Base-by-base conservation (phyloP, 1,139 yeast species). In the Lodderomyces elongisporus region DNA sequence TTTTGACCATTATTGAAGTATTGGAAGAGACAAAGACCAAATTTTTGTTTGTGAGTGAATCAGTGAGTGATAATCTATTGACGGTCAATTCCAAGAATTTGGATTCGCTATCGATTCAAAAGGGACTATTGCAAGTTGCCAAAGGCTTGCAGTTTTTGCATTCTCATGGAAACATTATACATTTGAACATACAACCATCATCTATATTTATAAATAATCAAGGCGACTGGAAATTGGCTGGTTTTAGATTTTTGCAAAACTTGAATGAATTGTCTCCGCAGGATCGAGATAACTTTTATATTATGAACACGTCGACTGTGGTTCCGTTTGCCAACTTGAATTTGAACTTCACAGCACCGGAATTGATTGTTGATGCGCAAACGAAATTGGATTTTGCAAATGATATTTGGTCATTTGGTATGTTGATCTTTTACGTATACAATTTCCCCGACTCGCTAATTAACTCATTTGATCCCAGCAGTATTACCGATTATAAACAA, bases 141-240 rank as follows among this genome's bases (percentile, higher is more conserved):
- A 82, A 82, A 42, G 95, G 89, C 1, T 56, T 91, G 28, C 81
- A 82, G 43, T 91, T 91, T 49, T 68, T 91, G 30, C 96, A 91
- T 54, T 74, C 76, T 40, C 74, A 77, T 38, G 85, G 95, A 17
- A 72, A 79, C 14, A 74, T 78, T 21, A 82, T 85, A 12, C 96
- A 89, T 58, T 59, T 84, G 45, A 85, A 88, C 45, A 47, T 93
- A 21, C 81, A 80, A 43, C 98, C 98, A 1, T 63, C 74, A 10
- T 77, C 95, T 0, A 67, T 91, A 1, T 74, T 81, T 40, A 71
- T 91, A 17, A 89, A 84, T 44, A 79, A 77, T 27, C 88, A 83
- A 45, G 93, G 95, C 1, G 98, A 91, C 57, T 93, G 97, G 97
- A 91, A 89, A 56, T 56, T 91, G 3, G 74, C 83, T 6, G 96